Percentiles rank a stretch among this genome's conserved stretches.
These are phyloP conservation scores for Phaeosphaeria sp. DNA, from an alignment of 2,329 filamentous ascomycete species.

Conservation along the genomic window DNA sequence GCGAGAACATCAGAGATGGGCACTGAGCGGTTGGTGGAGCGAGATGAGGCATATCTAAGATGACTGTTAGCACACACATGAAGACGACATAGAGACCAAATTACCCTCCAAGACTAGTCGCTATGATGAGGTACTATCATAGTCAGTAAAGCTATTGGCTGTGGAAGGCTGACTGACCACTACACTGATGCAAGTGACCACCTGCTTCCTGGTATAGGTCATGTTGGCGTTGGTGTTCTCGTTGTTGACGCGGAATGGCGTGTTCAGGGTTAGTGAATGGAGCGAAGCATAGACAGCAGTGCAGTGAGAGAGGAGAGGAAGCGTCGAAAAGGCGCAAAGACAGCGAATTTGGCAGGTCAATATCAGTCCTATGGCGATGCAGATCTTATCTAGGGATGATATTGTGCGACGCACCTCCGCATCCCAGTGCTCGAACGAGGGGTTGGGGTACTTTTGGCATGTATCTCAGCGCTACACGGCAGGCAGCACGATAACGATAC, in stretches of 20 bases:
- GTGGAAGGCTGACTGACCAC: conserved; percentile 29
- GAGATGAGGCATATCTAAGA: conserved; percentile 38
- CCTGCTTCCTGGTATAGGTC: conserved; percentile 47
- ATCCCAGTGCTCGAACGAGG: conserved; percentile 7
- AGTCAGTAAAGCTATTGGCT: conserved; percentile 2
- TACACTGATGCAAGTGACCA: conserved; percentile 48
- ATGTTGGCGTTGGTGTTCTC: conserved; percentile 33
- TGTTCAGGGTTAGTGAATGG: not conserved
- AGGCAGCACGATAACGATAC: not conserved
- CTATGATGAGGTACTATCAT: conserved; percentile 49
- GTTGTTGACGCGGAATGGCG: not conserved
- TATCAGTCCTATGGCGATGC: not conserved
- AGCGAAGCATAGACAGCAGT: not conserved
- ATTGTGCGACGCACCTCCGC: conserved; percentile 5
- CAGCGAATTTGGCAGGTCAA: not conserved
- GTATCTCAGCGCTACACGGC: not conserved
- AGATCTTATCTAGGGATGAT: conserved; percentile 1
- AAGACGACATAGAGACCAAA: not conserved
- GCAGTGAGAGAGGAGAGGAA: not conserved
- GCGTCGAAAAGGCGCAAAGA: not conserved
- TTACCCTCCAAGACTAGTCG: conserved; percentile 50
- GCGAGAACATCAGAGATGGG: conserved; percentile 52
- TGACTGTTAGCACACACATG: conserved; percentile 4
- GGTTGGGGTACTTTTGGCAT: conserved; percentile 2
- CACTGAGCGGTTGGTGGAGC: conserved; percentile 44